Evolutionary conservation across 352 stramenopile species (phyloP).

Genomic region (Phytophthora pisi): DNA sequence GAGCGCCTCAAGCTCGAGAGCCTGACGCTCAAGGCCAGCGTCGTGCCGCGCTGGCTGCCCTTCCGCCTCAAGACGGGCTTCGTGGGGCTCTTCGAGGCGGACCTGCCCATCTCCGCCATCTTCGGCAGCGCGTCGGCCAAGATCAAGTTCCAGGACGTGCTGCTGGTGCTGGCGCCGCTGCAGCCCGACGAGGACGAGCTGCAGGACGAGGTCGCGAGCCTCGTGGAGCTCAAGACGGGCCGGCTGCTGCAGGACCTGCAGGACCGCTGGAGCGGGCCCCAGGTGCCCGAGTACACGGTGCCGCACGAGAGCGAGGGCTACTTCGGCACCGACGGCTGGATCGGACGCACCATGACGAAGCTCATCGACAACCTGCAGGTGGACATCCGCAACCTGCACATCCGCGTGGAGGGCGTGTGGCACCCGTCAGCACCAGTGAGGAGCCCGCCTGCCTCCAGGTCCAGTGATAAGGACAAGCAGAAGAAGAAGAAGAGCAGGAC

Average conservation of each 20-base stretch:
- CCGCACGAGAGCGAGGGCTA: constrained; percentile 85
- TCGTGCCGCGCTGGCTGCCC: constrained; percentile 83
- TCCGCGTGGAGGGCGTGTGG: constrained; percentile 85
- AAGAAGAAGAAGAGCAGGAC: constrained; percentile 18
- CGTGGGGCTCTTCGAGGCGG: constrained; percentile 85
- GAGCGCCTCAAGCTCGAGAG: constrained; percentile 89
- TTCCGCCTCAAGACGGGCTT: constrained; percentile 89
- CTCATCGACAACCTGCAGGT: constrained; percentile 92
- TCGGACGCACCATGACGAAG: constrained; percentile 88
- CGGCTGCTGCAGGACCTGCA: constrained; percentile 78
- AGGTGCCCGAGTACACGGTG: constrained; percentile 68
- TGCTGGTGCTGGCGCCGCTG: constrained; percentile 79
- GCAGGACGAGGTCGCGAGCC: constrained; percentile 59
- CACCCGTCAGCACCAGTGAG: constrained; percentile 41
- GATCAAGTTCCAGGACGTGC: constrained; percentile 88
- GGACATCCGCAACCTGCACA: constrained; percentile 87
- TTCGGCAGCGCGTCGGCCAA: constrained; percentile 81
- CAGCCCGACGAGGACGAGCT: constrained; percentile 73
- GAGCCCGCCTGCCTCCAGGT: constrained; percentile 27
- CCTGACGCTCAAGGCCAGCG: constrained; percentile 80
- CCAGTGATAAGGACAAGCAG: not conserved
- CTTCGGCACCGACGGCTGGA: constrained; percentile 89
- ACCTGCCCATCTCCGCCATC: constrained; percentile 87
- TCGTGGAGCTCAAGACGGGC: constrained; percentile 76
- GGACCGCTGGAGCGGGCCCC: constrained; percentile 77